Percentiles rank a stretch among this genome's conserved stretches.
Evolutionary conservation across 768 basidiomycete genomes (phyloP).

Genomic region (Roridomyces roridus): DNA sequence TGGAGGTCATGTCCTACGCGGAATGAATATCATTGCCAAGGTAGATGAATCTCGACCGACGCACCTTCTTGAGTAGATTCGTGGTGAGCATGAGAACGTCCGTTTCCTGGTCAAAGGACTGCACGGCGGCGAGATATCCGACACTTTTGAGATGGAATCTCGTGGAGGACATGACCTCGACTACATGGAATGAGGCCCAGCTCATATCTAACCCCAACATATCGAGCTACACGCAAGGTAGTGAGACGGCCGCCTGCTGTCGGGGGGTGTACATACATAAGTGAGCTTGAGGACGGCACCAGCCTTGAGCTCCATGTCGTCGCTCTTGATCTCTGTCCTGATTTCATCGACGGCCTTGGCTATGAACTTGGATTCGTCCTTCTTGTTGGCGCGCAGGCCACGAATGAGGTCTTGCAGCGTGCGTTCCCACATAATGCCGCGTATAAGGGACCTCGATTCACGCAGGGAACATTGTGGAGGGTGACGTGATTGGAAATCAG

Average conservation of each 20-base stretch:
- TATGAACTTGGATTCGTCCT: conserved; percentile 91
- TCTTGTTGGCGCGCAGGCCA: conserved; percentile 94
- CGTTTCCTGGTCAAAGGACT: conserved; percentile 93
- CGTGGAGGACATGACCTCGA: conserved; percentile 97
- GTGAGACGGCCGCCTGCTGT: conserved; percentile 12
- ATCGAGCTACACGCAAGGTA: conserved; percentile 70
- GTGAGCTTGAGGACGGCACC: conserved; percentile 94
- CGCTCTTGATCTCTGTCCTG: conserved; percentile 85
- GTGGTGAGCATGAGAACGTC: conserved; percentile 98
- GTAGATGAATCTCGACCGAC: conserved; percentile 24
- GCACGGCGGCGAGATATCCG: conserved; percentile 91
- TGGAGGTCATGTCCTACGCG: conserved; percentile 78
- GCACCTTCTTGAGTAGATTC: conserved; percentile 92
- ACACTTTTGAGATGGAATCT: conserved; percentile 92
- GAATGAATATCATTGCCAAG: conserved; percentile 13
- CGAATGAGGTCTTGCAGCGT: conserved; percentile 95
- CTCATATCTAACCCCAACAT: conserved; percentile 96
- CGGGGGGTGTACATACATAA: conserved; percentile 68
- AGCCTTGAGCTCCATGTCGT: conserved; percentile 97
- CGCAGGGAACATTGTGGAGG: too few relatives aligned
- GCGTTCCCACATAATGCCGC: conserved; percentile 85
- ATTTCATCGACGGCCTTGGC: conserved; percentile 95
- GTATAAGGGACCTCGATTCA: conserved; percentile 5
- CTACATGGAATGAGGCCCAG: conserved; percentile 96
- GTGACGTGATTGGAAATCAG: too few relatives aligned